A percentile compares a stretch with the other conserved stretches of the same genome.
These are phyloP conservation scores for Ceratocystis colombiana DNA, from an alignment of 2,329 filamentous ascomycete species.

Conservation along the genomic window DNA sequence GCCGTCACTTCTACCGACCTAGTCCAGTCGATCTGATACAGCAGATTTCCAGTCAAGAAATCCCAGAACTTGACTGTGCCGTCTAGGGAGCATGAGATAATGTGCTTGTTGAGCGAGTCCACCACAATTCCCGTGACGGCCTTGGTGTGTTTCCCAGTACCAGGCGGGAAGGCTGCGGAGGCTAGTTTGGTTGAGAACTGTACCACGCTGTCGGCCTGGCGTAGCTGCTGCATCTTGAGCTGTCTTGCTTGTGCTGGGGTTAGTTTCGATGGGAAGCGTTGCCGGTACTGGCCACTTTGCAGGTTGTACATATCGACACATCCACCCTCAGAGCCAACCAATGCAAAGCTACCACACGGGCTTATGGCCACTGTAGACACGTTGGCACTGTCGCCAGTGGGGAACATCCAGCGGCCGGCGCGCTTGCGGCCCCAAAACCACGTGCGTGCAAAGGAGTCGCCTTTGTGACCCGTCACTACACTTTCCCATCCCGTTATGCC, in stretches of 20 bases:
- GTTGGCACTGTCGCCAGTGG: conserved; percentile 71
- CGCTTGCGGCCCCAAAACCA: conserved; percentile 98
- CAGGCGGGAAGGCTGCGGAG: conserved; percentile 38
- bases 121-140: conserved; percentile 78
- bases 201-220: conserved; percentile 47
- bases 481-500: conserved; percentile 92
- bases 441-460: conserved; percentile 74
- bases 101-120: conserved; percentile 75
- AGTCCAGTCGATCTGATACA: conserved; percentile 75
- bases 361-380: conserved; percentile 83
- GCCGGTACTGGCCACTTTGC: conserved; percentile 81
- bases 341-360: conserved; percentile 83
- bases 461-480: conserved; percentile 81
- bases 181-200: conserved; percentile 41
- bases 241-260: conserved; percentile 70
- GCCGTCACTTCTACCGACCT: conserved; percentile 49
- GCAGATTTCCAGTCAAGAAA: conserved; percentile 68
- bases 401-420: conserved; percentile 85
- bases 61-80: conserved; percentile 98
- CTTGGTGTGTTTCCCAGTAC: conserved; percentile 65
- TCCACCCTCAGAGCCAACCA: conserved; percentile 75
- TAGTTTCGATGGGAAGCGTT: conserved; percentile 71
- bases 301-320: conserved; percentile 93
- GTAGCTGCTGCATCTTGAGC: conserved; percentile 55
- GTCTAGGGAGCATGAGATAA: conserved; percentile 81